These are phyloP conservation scores for Acanthamoeba divionensis DNA, from an alignment of 208 protist genomes.

Conservation along the genomic window DNA sequence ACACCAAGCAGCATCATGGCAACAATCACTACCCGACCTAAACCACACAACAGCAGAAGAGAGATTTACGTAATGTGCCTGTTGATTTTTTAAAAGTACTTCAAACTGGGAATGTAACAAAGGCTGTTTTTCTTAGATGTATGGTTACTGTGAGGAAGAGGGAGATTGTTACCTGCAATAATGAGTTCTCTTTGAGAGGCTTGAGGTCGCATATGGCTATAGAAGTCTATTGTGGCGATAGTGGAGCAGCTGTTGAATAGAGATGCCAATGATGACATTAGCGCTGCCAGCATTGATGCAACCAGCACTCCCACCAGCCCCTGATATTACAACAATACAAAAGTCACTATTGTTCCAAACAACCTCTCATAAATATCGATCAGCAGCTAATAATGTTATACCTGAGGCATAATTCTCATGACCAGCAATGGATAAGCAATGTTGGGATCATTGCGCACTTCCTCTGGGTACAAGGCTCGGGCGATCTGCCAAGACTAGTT, in stretches of 20 bases:
- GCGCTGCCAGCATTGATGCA: constrained; percentile 60
- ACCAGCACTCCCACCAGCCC: constrained; percentile 62
- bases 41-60: no score
- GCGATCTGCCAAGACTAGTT: constrained; percentile 23
- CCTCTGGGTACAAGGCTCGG: constrained; percentile 48
- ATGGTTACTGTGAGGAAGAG: neutral
- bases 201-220: constrained; percentile 12
- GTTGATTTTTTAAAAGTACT: neutral
- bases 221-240: constrained; percentile 72
- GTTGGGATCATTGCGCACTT: constrained; percentile 59
- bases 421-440: constrained; percentile 62
- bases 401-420: constrained; percentile 46
- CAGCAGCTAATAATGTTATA: no score
- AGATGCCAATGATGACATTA: constrained; percentile 69
- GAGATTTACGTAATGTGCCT: neutral
- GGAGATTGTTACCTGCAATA: neutral
- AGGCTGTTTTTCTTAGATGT: neutral
- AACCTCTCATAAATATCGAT: no score
- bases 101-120: neutral
- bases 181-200: neutral
- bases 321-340: no score
- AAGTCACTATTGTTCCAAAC: no score
- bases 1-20: constrained; percentile 31
- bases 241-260: constrained; percentile 65
- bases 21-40: constrained; percentile 18